These are phyloP conservation scores for Amylostereum areolatum DNA, from an alignment of 1,284 basidiomycete species.

Conservation along the genomic window DNA sequence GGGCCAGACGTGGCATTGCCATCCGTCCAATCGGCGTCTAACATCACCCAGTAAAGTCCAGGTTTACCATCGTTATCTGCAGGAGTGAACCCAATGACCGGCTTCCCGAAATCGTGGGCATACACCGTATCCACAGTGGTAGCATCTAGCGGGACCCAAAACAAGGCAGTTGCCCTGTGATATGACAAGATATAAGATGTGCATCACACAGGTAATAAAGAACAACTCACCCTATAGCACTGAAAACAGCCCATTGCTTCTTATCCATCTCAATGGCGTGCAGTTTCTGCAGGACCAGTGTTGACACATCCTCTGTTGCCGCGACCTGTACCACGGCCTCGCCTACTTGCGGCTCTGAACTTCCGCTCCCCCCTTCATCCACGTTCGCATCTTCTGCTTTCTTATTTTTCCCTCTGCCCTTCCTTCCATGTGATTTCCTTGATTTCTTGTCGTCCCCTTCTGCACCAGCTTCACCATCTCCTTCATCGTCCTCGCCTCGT, in stretches of 20 bases:
- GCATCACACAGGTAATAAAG: neutral
- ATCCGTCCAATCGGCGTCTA: conserved; percentile 36
- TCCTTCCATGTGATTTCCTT: conserved; percentile 15
- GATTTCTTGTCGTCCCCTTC: conserved; percentile 15
- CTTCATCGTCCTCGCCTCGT: conserved; percentile 32
- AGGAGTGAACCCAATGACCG: conserved; percentile 52
- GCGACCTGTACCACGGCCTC: conserved; percentile 15
- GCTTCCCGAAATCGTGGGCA: conserved; percentile 45
- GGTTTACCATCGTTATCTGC: conserved; percentile 30
- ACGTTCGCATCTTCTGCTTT: conserved; percentile 12
- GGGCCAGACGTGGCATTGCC: neutral
- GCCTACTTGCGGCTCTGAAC: conserved; percentile 19
- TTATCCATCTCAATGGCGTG: conserved; percentile 30
- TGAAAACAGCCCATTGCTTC: conserved; percentile 50
- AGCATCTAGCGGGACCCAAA: conserved; percentile 34
- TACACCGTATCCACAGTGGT: conserved; percentile 19
- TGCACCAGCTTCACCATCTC: conserved; percentile 22
- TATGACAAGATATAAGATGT: neutral
- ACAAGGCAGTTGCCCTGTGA: conserved; percentile 61
- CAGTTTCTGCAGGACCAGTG: conserved; percentile 52
- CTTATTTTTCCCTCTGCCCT: conserved; percentile 17
- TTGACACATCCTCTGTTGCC: conserved; percentile 24
- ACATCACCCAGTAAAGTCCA: conserved; percentile 38
- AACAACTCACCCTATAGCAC: conserved; percentile 55
- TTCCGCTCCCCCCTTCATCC: conserved; percentile 15